Base-by-base conservation (phyloP, 2,329 filamentous ascomycete species). In the Paraconiothyrium sp. region DNA sequence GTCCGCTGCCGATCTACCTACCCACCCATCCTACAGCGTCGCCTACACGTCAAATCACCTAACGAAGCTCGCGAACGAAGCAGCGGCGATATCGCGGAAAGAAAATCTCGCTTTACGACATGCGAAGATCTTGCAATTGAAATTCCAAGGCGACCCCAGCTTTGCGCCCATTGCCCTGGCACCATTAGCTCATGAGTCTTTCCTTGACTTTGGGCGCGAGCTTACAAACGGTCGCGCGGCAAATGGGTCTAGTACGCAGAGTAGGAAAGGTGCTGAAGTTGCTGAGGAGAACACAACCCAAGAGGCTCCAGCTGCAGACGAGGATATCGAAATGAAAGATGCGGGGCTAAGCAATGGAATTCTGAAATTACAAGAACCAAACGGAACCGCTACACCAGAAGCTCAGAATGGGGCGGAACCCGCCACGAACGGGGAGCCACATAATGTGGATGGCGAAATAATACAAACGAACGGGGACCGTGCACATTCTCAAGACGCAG, bases 21-120 rank as follows among this genome's bases (percentile, higher is more conserved):
- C 85, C 59, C 92, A 95, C 74, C 90, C 91, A 55, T 90, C 90
- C 27, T 82, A 94, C 44, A 92, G 90, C 62, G 84, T 88, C 67
- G 89, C 92, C 0, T 95, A 93, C 75, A 89, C 85, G 14, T 92
- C 90, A 54, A 89, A 87, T 67, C 91, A 90, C 11, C 84, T 95
- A 20, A 89, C 87, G 54, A 87, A 92, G 65, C 85, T 96, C 58
- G 87, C 90, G 20, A 83, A 84, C 48, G 89, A 94, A 78, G 89
- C 88, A 58, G 86, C 88, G 66, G 84, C 86, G 59, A 89, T 92
- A 68, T 88, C 92, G 82, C 88, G 92, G 60, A 90, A 90, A 72
- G 92, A 95, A 74, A 91, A 91, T 64, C 82, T 83, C 30, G 88
- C 89, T 5, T 81, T 94, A 11, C 92, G 90, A 86, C 88, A 87